A percentile compares a stretch with the other conserved stretches of the same genome.
phyloP scores from a whole-genome alignment of 805 yeast species.

The Debaryomyces maramus region DNA sequence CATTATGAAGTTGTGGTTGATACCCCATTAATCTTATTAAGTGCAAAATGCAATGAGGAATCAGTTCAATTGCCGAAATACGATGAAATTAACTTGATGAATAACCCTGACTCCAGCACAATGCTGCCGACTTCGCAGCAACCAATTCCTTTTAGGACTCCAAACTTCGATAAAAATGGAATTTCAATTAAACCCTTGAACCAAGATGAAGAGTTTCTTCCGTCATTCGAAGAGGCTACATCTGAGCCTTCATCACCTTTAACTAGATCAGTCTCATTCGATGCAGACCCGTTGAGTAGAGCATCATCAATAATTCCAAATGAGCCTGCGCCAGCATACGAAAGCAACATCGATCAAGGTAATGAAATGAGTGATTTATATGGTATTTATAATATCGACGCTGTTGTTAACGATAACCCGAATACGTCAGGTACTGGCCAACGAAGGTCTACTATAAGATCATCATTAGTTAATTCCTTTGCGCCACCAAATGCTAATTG shows the following conservation, averaged over 20 bases:
- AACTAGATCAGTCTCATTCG: conserved; percentile 36
- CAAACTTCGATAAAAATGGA: conserved; percentile 32
- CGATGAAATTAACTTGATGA: conserved; percentile 23
- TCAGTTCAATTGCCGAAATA: conserved; percentile 43
- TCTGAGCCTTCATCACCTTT: conserved; percentile 45
- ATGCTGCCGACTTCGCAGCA: conserved; percentile 1
- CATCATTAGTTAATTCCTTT: conserved; percentile 33
- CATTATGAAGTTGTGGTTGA: conserved; percentile 82
- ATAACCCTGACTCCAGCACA: neutral
- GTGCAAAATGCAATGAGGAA: conserved; percentile 42
- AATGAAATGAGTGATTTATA: conserved; percentile 4
- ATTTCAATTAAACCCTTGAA: conserved; percentile 30
- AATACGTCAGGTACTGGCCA: conserved; percentile 6
- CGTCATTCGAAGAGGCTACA: conserved; percentile 67
- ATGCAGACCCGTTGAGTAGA: conserved; percentile 41
- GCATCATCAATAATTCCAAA: conserved; percentile 28
- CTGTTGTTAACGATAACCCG: conserved; percentile 19
- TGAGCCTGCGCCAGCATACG: conserved; percentile 37
- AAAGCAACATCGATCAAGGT: conserved; percentile 7
- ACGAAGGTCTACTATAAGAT: conserved; percentile 23
- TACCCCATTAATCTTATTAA: conserved; percentile 59
- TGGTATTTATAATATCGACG: conserved; percentile 24
- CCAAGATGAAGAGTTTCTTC: conserved; percentile 37
- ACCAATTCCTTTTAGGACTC: conserved; percentile 39
- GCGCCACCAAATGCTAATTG: conserved; percentile 19